Base-by-base conservation (phyloP, 352 stramenopile genomes). In the Globisporangium cylindrosporum region DNA sequence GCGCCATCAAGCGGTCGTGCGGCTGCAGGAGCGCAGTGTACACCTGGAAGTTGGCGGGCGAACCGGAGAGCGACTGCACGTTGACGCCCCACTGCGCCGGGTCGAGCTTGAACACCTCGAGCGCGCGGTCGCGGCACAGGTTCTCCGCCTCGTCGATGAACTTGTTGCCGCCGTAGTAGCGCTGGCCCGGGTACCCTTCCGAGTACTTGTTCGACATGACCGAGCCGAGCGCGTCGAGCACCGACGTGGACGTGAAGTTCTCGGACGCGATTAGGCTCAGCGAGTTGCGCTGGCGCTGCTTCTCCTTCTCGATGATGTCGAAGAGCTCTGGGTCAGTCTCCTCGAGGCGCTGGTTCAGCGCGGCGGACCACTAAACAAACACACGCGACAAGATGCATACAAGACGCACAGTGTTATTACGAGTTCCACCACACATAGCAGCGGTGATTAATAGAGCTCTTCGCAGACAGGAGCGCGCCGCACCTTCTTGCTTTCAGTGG, bases 161-260 rank as follows among this genome's bases (percentile, higher is more conserved):
- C 82, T 99, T 97, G 84, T 99, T 99, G 43, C 98, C 98, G 61
- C 98, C 98, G 82, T 99, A 99, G 69, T 84, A 93, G 65, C 88
- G 86, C 70, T 86, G 78, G 36, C 94, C 96, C 8, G 98, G 98
- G 87, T 99, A 99, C 0, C 95, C 96, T 72, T 98, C 96, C 90
- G 91, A 97, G 84, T 99, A 98, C 83, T 99, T 99, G 86, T 99
- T 99, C 36, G 91, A 98, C 82, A 99, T 96, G 66, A 99, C 94
- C 9, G 95, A 99, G 36, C 98, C 98, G 36, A 99, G 80, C 14
- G 96, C 96, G 76, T 99, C 95, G 70, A 99, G 90, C 38, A 99
- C 98, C 15, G 97, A 90, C 57, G 91, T 91, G 6, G 91, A 98
- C 41, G 98, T 99, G 71, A 99, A 99, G 84, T 99, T 99, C 79